phyloP scores from a whole-genome alignment of 2,329 filamentous ascomycete genomes.

The Pseudogymnoascus sp. region DNA sequence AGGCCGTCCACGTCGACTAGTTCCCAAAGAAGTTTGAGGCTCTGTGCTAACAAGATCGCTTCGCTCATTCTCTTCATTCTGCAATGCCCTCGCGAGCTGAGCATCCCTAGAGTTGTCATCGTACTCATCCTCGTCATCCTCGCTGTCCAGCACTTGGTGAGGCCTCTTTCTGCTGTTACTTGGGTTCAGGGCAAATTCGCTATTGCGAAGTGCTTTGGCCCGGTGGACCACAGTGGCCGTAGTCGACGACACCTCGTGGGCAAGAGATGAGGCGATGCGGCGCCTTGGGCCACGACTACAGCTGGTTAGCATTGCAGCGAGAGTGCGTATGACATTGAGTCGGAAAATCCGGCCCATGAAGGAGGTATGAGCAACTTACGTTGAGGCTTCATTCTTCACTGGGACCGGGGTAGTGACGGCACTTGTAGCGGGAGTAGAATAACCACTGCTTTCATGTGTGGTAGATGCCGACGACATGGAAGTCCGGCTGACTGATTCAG shows the following conservation, averaged over 20 bases:
- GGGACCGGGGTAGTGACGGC: slow-evolving; percentile 43
- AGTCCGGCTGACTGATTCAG: slow-evolving; percentile 21
- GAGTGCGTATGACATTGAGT: background rate
- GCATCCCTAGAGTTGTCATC: slow-evolving; percentile 39
- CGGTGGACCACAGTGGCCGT: slow-evolving; percentile 4
- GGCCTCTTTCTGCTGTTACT: slow-evolving; percentile 6
- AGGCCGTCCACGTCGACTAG: background rate
- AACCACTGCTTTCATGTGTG: slow-evolving; percentile 34
- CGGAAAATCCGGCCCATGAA: background rate
- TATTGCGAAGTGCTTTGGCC: slow-evolving; percentile 9
- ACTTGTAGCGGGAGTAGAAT: slow-evolving; percentile 56
- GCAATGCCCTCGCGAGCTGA: slow-evolving; percentile 46
- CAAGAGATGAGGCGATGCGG: background rate
- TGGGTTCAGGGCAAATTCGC: slow-evolving; percentile 9
- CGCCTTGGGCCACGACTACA: background rate
- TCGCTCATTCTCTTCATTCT: slow-evolving; percentile 43
- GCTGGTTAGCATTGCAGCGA: background rate
- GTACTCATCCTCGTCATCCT: slow-evolving; percentile 27
- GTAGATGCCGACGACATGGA: slow-evolving; percentile 33
- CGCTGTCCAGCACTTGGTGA: slow-evolving; percentile 24
- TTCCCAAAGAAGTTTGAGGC: background rate
- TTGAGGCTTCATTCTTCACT: slow-evolving; percentile 20
- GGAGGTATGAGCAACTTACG: slow-evolving; percentile 18
- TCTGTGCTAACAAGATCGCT: slow-evolving; percentile 8
- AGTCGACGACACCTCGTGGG: background rate